Evolutionary conservation across 768 basidiomycete genomes (phyloP), one percentile per base, ranked within the genome.

Genomic region (Coprinellus aureogranulatus): DNA sequence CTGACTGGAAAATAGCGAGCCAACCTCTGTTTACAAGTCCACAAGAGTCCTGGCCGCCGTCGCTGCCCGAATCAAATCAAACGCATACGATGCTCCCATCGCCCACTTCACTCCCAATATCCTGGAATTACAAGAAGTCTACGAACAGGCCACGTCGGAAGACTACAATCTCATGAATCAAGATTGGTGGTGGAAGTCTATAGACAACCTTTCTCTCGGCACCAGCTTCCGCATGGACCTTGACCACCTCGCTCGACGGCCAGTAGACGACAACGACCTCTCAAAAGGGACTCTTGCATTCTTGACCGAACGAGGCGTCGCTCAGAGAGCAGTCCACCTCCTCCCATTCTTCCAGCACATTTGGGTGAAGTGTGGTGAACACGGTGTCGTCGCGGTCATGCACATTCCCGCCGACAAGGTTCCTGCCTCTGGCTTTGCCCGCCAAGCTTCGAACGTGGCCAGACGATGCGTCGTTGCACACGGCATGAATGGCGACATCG

Each of bases 11-110:
- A 22, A 45, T 61, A 92, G 90, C 69, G 97, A 99, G 71, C 96
- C 97, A 1, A 98, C 97, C 1, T 97, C 94, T 0, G 79, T 88
- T n/a, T 72, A 80, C 45, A 98, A 98, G 73, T 87, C 90, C 0
- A 75, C 77, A 1, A 74, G 78, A 2, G 85, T 98, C 58, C 67
- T 97, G 4, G 80, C 85, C 0, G 85, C 90, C 0, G 70, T 90
- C 50, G 67, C 73, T 3, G 70, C 77, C 14, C 74, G 72, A 6
- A 39, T 60, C 76, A 46, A 66, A 67, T 44, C 58, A 54, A 59
- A 57, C 58, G 18, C 55, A 16, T 55, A 61, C 6, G 64, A 62
- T 45, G 66, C 85, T 3, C 82, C 86, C 2, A 74, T 97, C 46
- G 75, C 86, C 2, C 92, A 86, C 63, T 80, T 86, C 46, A 89